Conservation (phyloP, 2,329 filamentous ascomycete species). For the Monosporascus sp. region DNA sequence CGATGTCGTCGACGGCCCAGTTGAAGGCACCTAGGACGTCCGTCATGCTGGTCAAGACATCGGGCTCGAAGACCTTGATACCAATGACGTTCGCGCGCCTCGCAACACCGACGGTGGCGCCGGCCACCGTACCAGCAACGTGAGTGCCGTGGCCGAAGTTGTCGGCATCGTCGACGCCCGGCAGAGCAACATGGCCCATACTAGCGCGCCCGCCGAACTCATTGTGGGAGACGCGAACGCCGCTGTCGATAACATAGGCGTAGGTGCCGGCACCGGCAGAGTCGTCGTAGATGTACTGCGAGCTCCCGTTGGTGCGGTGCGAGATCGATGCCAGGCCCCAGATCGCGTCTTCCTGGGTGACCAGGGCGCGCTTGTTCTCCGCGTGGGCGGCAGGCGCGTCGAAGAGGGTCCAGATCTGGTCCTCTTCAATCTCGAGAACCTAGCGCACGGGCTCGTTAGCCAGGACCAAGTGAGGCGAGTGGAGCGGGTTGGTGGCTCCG, state of each 20-base stretch:
- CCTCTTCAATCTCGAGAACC: conserved; percentile 25
- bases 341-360: conserved; percentile 29
- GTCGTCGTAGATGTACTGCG: conserved; percentile 36
- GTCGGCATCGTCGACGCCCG: conserved; percentile 25
- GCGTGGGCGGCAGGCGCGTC: conserved; percentile 11
- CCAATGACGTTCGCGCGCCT: neutral
- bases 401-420: conserved; percentile 23
- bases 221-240: conserved; percentile 39
- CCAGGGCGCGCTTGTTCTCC: conserved; percentile 14
- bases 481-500: too few relatives aligned
- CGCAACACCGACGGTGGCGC: conserved; percentile 5
- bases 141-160: conserved; percentile 41
- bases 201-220: conserved; percentile 37
- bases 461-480: neutral
- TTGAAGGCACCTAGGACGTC: neutral
- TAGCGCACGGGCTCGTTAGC: conserved; percentile 9
- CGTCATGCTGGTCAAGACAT: neutral
- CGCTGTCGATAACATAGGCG: conserved; percentile 51
- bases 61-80: neutral
- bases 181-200: conserved; percentile 24
- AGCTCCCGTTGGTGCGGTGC: conserved; percentile 27
- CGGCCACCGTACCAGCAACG: conserved; percentile 39
- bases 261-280: conserved; percentile 36
- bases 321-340: conserved; percentile 45
- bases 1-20: neutral